Conservation (phyloP, 306 rosid species). For the Rosa multiflora region DNA sequence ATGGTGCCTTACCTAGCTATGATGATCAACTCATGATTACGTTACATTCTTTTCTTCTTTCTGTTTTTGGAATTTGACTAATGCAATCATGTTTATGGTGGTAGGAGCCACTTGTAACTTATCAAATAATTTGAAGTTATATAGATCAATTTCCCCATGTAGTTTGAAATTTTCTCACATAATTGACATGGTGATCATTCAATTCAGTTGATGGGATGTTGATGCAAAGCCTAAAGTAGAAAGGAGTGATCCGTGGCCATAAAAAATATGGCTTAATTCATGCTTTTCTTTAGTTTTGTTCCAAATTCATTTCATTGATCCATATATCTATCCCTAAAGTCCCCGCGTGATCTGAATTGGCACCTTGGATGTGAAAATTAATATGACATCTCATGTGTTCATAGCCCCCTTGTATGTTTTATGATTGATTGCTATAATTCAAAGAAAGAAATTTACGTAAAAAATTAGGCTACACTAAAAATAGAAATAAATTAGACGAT, state of each 20-base stretch:
- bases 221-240: neutral
- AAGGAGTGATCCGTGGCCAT: neutral
- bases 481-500: no score
- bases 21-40: neutral
- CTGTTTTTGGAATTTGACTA: constrained; percentile 3
- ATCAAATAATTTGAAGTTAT: neutral
- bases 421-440: neutral
- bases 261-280: neutral
- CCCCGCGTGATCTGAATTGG: constrained; percentile 3
- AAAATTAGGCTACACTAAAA: no score
- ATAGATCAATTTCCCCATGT: neutral
- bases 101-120: neutral
- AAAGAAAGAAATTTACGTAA: neutral
- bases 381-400: neutral
- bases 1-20: neutral
- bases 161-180: neutral
- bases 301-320: neutral
- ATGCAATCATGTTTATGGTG: neutral
- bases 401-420: neutral
- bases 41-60: neutral
- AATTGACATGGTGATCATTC: neutral
- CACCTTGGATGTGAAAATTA: constrained; percentile 1
- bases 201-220: neutral
- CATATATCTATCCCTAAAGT: neutral
- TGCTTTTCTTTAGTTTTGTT: neutral